Base-by-base conservation (phyloP, 2,329 filamentous ascomycete species). In the Lasiodiplodia sp. region DNA sequence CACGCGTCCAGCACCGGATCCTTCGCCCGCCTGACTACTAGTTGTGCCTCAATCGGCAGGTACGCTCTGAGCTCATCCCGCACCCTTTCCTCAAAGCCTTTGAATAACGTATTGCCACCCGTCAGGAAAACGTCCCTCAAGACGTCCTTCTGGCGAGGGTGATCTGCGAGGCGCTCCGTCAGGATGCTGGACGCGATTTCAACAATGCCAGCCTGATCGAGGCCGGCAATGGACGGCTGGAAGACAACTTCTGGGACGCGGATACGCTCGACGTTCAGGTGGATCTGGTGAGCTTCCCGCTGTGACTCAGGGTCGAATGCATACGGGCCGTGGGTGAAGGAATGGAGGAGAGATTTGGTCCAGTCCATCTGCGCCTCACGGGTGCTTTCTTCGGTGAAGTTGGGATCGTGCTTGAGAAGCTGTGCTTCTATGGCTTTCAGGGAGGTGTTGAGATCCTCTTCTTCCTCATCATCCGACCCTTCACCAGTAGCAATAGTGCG, bases 181-280 rank as follows among this genome's bases (percentile, higher is more conserved):
- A 98, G 85, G 71, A 99, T 96, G 75, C 96, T 93, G 18, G 93
- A 91, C 0, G 92, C 92, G 69, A 98, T 96, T 79, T 99, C 96
- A 21, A 97, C 87, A 63, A 99, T 88, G 34, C 96, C 96, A 1
- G 95, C 93, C 82, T 99, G 96, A 78, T 98, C 94, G 57, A 97
- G 83, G 7, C 94, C 94, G 0, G 94, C 94, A 76, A 98, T 97
- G 18, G 91, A 90, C 0, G 94, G 95, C 76, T 96, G 93, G 83
- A 97, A 97, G 21, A 97, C 87, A 10, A 97, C 91, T 82, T 98
- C 95, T 3, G 94, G 94, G 2, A 97, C 93, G 63, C 94, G 91
- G 79, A 98, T 97, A 68, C 95, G 91, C 84, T 98, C 94, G 66
- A 99, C 93, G 78, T 99, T 99, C 71, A 99, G 88, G 79, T 99